Base-by-base conservation (phyloP, 768 basidiomycete genomes). In the Cyclocybe aegerita region DNA sequence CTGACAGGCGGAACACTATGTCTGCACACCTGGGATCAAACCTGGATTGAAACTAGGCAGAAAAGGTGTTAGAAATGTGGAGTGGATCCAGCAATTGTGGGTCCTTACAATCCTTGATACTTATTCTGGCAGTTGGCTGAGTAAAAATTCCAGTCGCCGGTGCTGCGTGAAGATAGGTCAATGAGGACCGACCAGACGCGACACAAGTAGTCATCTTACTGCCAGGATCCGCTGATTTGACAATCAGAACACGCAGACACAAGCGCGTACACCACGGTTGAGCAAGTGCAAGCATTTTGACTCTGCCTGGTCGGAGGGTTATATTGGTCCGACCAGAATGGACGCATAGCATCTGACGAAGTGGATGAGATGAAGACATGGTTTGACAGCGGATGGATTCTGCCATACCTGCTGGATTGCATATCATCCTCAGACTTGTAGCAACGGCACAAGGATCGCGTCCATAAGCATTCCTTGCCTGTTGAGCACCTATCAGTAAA, bases 181-280 rank as follows among this genome's bases (percentile, higher is more conserved):
- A 31, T 38, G 4, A 16, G 11, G 30, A 35, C 12, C 23, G 11
- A 41, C n/a, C 29, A 30, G 17, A 33, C 37, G 14, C 39, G 15
- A 8, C 2, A 23, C 17, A 14, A 32, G 12, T 9, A 9, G 39
- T 15, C 14, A 35, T 11, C 43, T 41, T 41, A 62, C 58, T 47
- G 49, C 31, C 17, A n/a, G 23, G 43, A 52, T 1, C 1, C 2
- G 8, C 35, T 56, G 9, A 41, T 36, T 31, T 68, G 65, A 47
- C 70, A 72, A n/a, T 59, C 61, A 14, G 52, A 63, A 52, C 70
- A 72, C 15, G 69, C 70, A 38, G 66, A 62, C 31, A 67, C 56
- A 7, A 72, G 58, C 8, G 64, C 65, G 51, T 69, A 72, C 9
- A 68, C 59, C n/a, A 65, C 64, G 9, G 58, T 58, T 16, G 64